A percentile compares a stretch with the other conserved stretches of the same genome.
Evolutionary conservation across 2,329 filamentous ascomycete species (phyloP).

Genomic region (Diplodia intermedia): DNA sequence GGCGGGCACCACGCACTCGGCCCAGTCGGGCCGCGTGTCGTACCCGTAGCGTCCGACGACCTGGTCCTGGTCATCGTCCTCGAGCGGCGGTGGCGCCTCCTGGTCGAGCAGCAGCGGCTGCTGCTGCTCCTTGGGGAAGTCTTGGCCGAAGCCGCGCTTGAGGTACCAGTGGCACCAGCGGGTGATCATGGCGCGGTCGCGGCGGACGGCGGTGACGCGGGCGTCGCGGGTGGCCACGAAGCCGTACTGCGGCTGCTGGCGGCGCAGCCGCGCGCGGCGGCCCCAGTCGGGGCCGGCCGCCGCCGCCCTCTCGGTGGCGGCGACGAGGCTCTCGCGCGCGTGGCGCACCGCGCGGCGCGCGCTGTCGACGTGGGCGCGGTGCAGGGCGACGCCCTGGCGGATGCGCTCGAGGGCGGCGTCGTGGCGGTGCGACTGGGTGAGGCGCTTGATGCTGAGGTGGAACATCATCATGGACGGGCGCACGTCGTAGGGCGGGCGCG

Average conservation of each 20-base stretch:
- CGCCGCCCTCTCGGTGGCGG: not conserved
- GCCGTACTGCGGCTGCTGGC: not conserved
- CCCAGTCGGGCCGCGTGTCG: conserved; percentile 7
- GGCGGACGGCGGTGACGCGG: not conserved
- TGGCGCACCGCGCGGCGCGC: not conserved
- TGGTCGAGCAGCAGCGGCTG: not conserved
- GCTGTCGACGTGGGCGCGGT: not conserved
- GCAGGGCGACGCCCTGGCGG: not conserved
- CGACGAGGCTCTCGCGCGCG: not conserved
- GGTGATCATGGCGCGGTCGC: conserved; percentile 14
- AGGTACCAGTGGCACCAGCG: conserved; percentile 16
- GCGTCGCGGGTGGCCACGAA: not conserved
- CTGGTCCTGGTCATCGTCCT: too few species aligned
- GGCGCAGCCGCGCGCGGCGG: too few species aligned
- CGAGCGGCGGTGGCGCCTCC: too few species aligned
- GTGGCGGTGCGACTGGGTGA: conserved; percentile 8
- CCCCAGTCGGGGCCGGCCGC: not conserved
- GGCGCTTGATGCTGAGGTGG: conserved; percentile 43
- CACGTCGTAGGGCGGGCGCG: conserved; percentile 62
- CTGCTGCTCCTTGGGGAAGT: not conserved
- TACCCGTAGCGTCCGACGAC: not conserved
- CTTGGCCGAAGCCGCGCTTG: conserved; percentile 8
- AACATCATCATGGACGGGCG: conserved; percentile 65
- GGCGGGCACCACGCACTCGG: not conserved
- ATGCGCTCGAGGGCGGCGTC: conserved; percentile 6